Base-by-base conservation (phyloP, 208 protist genomes). In the Sergeia podlipaevii region DNA sequence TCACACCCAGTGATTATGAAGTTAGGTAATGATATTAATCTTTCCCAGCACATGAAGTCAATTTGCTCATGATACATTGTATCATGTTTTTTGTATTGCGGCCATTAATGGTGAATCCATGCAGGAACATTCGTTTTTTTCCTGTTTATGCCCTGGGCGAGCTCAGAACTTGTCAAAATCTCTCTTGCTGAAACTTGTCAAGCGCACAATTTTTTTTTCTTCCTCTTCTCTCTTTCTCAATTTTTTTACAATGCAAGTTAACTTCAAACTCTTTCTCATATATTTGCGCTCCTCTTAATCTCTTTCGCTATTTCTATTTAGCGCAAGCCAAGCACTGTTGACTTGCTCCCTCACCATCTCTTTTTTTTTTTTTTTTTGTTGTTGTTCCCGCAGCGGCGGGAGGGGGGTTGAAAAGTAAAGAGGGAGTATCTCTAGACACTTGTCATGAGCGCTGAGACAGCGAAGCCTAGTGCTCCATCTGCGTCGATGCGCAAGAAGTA, bases 291-390 rank as follows among this genome's bases (percentile, higher is more conserved):
- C 11, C 32, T 56, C 33, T 3, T 36, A 24, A 48, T 20, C 13
- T 18, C 18, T 27, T 27, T 27, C 42, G 8, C 3, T 27, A 30
- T n/a, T n/a, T n/a, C n/a, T 59, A 44, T 45, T 65, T 41, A 29
- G 17, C 4, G 10, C 27, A 21, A 13, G 2, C 10, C 38, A 44
- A 38, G 36, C 27, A 6, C 26, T 15, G 10, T 26, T 47, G 34
- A 47, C 17, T 8, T 7, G 13, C 5, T 56, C 6, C 20, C 20
- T 27, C 21, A 34, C 23, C n/a, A 24, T 47, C 5, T 37, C 30
- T 53, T 44, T 59, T 56, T 63, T 56, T 45, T 45, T 55, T 68
- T 62, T 62, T 64, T 58, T 51, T 63, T 45, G 15, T 39, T 29
- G 24, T 64, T 36, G 6, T 26, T 24, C 37, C 41, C 4, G 24